Conservation (phyloP, 805 yeast genomes). For the Priceomyces medius region DNA sequence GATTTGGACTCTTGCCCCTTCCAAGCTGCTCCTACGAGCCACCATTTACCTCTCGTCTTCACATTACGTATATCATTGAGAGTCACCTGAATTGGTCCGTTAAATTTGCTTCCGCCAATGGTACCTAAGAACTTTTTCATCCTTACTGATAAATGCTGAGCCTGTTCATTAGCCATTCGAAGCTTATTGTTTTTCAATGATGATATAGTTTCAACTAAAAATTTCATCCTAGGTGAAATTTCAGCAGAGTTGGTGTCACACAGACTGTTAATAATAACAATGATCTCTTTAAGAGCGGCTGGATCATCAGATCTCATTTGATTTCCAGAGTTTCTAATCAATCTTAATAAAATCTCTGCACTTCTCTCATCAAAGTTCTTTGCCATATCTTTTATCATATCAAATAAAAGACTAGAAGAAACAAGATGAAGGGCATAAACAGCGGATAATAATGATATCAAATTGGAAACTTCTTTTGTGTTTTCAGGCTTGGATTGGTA, state of each 20-base stretch:
- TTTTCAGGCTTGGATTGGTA: slow-evolving; percentile 29
- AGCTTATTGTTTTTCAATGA: slow-evolving; percentile 84
- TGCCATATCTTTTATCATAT: slow-evolving; percentile 58
- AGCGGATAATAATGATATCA: slow-evolving; percentile 72
- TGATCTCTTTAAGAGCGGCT: slow-evolving; percentile 74
- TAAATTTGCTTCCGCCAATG: slow-evolving; percentile 42
- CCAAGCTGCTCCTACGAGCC: slow-evolving; percentile 99
- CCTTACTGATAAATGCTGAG: slow-evolving; percentile 52
- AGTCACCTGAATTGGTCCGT: slow-evolving; percentile 82
- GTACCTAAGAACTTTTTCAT: slow-evolving; percentile 64
- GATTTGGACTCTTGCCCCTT: slow-evolving; percentile 52
- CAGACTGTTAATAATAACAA: slow-evolving; percentile 53
- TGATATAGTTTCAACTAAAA: slow-evolving; percentile 79
- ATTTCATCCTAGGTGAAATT: slow-evolving; percentile 66
- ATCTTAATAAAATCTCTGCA: slow-evolving; percentile 72
- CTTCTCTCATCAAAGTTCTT: slow-evolving; percentile 62
- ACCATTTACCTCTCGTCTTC: slow-evolving; percentile 92
- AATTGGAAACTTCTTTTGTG: slow-evolving; percentile 56
- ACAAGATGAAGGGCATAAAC: slow-evolving; percentile 76
- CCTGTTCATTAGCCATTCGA: slow-evolving; percentile 51
- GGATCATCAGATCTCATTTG: slow-evolving; percentile 92
- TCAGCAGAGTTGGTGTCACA: slow-evolving; percentile 29
- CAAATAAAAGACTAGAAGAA: slow-evolving; percentile 73
- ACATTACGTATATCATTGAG: slow-evolving; percentile 77
- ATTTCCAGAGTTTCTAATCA: slow-evolving; percentile 75